Percentiles rank a stretch among this genome's conserved stretches.
Evolutionary conservation across 2,329 filamentous ascomycete species (phyloP).

Genomic region (Exutisphaerella laricina): DNA sequence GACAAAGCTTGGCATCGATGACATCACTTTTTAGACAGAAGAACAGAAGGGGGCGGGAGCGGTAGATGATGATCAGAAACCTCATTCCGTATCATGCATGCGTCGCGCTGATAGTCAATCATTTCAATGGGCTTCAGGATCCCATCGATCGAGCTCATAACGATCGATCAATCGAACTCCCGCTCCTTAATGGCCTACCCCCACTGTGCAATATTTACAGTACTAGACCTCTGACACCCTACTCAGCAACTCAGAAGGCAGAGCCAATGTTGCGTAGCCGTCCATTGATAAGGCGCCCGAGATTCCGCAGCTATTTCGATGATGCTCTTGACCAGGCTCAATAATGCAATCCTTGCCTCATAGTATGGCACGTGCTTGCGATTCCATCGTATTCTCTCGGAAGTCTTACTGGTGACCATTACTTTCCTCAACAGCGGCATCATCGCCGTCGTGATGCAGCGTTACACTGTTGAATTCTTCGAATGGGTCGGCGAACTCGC

Average conservation of each 20-base stretch:
- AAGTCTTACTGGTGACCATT: conserved; percentile 25
- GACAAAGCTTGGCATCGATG: background rate
- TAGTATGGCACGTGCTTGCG: too few relatives aligned
- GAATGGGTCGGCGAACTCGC: conserved; percentile 80
- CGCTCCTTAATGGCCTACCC: conserved; percentile 9
- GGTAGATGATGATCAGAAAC: background rate
- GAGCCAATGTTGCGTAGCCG: too few relatives aligned
- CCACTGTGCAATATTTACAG: conserved; percentile 22
- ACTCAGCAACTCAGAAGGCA: too few relatives aligned
- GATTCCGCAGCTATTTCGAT: too few relatives aligned
- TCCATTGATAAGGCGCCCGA: too few relatives aligned
- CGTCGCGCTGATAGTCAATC: conserved; percentile 2
- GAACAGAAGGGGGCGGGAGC: background rate
- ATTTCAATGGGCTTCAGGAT: background rate
- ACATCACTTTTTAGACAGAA: background rate
- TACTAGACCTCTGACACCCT: background rate
- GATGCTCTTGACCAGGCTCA: conserved; percentile 5
- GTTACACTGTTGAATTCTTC: conserved; percentile 99
- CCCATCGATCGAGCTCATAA: conserved; percentile 1
- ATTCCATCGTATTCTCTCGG: too few relatives aligned
- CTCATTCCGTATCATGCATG: conserved; percentile 7
- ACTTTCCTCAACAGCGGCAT: conserved; percentile 13
- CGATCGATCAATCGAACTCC: conserved; percentile 5
- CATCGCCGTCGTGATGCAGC: conserved; percentile 90
- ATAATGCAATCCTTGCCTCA: too few relatives aligned